Evolutionary conservation across 2,329 filamentous ascomycete species (phyloP), one percentile per base, ranked within the genome.

Genomic region (Paracamarosporium sp.): DNA sequence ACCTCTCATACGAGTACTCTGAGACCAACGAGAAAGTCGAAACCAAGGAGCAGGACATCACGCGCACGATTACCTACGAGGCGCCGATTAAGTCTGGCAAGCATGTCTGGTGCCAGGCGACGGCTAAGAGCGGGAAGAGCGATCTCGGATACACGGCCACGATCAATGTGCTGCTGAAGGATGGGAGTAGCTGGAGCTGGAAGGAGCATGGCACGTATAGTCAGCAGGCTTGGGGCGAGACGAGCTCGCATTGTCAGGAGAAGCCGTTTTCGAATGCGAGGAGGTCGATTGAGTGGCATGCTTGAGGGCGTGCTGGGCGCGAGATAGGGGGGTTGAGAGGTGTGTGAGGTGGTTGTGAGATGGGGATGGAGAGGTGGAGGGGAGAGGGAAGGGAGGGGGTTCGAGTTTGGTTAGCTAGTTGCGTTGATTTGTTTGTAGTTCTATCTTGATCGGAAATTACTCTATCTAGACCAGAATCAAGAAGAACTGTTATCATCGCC

Each of bases 241-340:
- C 27, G 17, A 47, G 44, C 44, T 11, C 5, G 17, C 6, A 13
- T 11, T 47, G 44, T 24, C 44, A 15, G 28, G 17, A 47, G 28
- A 33, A 22, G 44, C 28, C 44, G n/a, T 47, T 47, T 35, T 5
- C n/a, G 27, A 24, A 15, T 15, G 27, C 44, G 28, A 46, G 44
- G 44, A 31, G 44, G 44, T 46, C 44, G n/a, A 12, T 46, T 46
- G 27, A 33, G 44, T 46, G 44, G 44, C 27, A 31, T 46, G 44
- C 27, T 31, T 46, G 17, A 31, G 44, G 27, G 15, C 5, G 15
- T 2, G 35, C n/a, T 7, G 35, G 4, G 13, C n/a, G 35, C n/a
- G 6, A 4, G n/a, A 17, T 2, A 20, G 5, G 35, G n/a, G 7
- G 1, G 3, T 15, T 5, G 5, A 17, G n/a, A 17, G 6, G 9